Conservation (phyloP, 306 rosid genomes). For the Albizia julibrissin region DNA sequence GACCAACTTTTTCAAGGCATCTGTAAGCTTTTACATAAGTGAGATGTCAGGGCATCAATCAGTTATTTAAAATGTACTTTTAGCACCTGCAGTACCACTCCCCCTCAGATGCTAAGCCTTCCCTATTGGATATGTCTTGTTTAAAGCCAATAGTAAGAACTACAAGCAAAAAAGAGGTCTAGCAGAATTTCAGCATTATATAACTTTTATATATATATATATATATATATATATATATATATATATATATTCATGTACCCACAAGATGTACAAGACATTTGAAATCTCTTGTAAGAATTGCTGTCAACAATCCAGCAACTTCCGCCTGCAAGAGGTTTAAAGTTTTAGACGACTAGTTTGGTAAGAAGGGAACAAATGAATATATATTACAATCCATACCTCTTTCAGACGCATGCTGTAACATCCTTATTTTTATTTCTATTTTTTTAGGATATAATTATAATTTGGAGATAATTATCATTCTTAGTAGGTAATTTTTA, state of each 20-base stretch:
- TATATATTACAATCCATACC: conserved; percentile 42
- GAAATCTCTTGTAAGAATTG: conserved; percentile 81
- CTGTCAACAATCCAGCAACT: conserved; percentile 69
- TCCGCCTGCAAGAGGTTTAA: conserved; percentile 60
- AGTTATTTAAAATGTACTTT: too few species aligned
- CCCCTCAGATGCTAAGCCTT: too few species aligned
- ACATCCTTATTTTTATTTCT: too few species aligned
- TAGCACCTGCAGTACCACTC: conserved; percentile 90
- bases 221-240: too few species aligned
- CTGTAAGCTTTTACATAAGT: too few species aligned
- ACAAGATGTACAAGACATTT: conserved; percentile 83
- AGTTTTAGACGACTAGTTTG: conserved; percentile 7
- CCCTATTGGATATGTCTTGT: conserved; percentile 94
- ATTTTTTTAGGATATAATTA: too few species aligned
- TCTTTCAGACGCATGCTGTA: conserved; percentile 96
- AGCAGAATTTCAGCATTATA: conserved; percentile 26
- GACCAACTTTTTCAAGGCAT: too few species aligned
- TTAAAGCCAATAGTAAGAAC: conserved; percentile 38
- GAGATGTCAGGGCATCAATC: too few species aligned
- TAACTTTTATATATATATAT: conserved; percentile 8
- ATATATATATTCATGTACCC: conserved; percentile 47
- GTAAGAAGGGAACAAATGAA: conserved; percentile 24
- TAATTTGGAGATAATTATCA: too few species aligned
- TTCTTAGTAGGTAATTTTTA: too few species aligned
- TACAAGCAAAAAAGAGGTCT: conserved; percentile 31